Evolutionary conservation across 2,329 filamentous ascomycete genomes (phyloP).

Genomic region (Aspergillus calidoustus): DNA sequence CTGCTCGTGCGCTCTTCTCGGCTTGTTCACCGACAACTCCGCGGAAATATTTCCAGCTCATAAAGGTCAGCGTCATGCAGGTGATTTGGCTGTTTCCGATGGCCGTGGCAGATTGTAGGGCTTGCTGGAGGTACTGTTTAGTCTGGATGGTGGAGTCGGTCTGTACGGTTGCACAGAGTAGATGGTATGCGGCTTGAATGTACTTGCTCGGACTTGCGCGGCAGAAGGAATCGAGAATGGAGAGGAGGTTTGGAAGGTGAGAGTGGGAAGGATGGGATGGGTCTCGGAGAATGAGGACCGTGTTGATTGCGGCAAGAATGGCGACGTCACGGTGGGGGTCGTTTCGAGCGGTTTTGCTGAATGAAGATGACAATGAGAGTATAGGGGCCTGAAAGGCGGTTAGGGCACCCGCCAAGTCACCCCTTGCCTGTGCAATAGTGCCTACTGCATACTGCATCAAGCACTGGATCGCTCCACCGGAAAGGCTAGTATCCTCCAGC

Average conservation of each 20-base stretch:
- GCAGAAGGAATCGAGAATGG: constrained; percentile 70
- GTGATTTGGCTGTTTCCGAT: constrained; percentile 78
- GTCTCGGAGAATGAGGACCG: constrained; percentile 73
- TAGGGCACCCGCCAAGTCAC: constrained; percentile 71
- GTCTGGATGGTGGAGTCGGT: constrained; percentile 72
- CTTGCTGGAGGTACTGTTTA: constrained; percentile 76
- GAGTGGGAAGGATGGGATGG: constrained; percentile 61
- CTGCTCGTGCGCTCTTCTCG: constrained; percentile 74
- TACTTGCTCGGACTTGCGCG: constrained; percentile 72
- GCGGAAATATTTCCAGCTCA: constrained; percentile 81
- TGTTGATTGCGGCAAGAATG: constrained; percentile 67
- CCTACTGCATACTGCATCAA: constrained; percentile 74
- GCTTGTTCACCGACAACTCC: constrained; percentile 81
- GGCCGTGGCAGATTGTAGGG: constrained; percentile 70
- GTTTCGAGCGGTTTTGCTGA: constrained; percentile 44
- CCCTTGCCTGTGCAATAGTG: constrained; percentile 76
- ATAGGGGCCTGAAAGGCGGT: constrained; percentile 65
- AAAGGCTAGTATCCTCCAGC: constrained; percentile 42
- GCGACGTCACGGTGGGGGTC: constrained; percentile 66
- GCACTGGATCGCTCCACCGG: constrained; percentile 50
- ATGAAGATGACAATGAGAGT: constrained; percentile 58
- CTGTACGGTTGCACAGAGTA: constrained; percentile 72
- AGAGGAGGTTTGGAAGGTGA: constrained; percentile 64
- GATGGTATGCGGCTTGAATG: constrained; percentile 76
- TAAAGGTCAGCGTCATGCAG: constrained; percentile 82